Evolutionary conservation across 768 basidiomycete genomes (phyloP), one percentile per base, ranked within the genome.

Genomic region (Trametes villosa): DNA sequence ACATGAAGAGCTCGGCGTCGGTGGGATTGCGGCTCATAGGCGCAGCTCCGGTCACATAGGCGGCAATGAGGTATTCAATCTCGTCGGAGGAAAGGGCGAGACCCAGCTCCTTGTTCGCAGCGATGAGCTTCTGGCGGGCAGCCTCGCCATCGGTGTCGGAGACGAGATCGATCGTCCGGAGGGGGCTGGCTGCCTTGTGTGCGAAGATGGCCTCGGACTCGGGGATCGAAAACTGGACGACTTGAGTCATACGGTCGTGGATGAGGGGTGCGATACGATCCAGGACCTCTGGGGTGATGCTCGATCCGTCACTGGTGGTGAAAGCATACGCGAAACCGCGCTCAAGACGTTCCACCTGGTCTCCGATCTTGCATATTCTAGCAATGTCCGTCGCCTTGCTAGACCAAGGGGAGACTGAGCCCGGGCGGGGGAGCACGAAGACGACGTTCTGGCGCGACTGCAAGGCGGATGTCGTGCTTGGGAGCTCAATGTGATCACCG

Each of bases 1-100:
- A 99, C 97, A 98, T 99, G 84, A 99, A 99, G 9, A 99, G 81
- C 72, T 99, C 97, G 3, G 96, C 96, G 71, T 98, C 97, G 38
- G 92, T 97, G 9, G 96, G 97, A 71, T 94, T 89, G 34, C 96
- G 86, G 48, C 81, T 80, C 73, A 91, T 85, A 1, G 90, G 81
- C 13, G 79, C 71, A 6, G 78, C 59, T 6, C 90, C 89, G n/a
- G 88, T 80, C 27, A 92, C 81, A 74, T 94, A 99, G 12, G 92
- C 94, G 53, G 91, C 81, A 64, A 97, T 83, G 64, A 98, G 86
- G 75, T 98, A 99, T 67, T 89, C 85, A 62, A 98, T 92, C 73
- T 99, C 97, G 56, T 94, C 91, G 0, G 83, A 67, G 0, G 94
- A 90, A 8, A 99, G 84, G 0, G 97, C 97, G 30, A 99, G 88